Evolutionary conservation across 768 basidiomycete species (phyloP).

Genomic region (Suillus cothurnatus): DNA sequence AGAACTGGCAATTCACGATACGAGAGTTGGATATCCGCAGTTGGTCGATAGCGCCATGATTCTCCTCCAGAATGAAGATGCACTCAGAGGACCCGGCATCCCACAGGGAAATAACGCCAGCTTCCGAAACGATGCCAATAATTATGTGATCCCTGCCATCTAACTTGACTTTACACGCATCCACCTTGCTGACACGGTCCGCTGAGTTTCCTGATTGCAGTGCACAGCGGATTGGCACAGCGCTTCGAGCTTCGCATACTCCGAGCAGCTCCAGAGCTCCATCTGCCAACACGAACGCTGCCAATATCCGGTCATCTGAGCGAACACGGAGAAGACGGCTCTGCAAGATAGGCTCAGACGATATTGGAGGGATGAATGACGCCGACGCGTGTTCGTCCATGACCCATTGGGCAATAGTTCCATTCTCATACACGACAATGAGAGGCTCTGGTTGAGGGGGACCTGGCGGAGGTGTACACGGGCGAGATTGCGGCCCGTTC

Average conservation of each 20-base stretch:
- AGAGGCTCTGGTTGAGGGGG: slow-evolving; percentile 29
- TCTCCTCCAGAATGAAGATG: slow-evolving; percentile 61
- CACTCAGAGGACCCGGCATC: slow-evolving; percentile 67
- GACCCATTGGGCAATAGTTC: slow-evolving; percentile 56
- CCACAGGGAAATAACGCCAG: slow-evolving; percentile 76
- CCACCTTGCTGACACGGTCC: slow-evolving; percentile 55
- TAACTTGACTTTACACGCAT: slow-evolving; percentile 55
- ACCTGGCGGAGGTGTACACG: slow-evolving; percentile 14
- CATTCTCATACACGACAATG: slow-evolving; percentile 60
- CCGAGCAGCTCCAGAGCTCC: slow-evolving; percentile 68
- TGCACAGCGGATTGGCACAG: slow-evolving; percentile 46
- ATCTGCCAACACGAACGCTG: slow-evolving; percentile 65
- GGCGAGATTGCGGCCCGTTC: slow-evolving; percentile 16
- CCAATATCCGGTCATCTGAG: slow-evolving; percentile 48
- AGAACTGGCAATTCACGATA: slow-evolving; percentile 64
- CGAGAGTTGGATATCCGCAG: slow-evolving; percentile 61
- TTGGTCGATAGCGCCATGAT: slow-evolving; percentile 56
- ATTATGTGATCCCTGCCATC: slow-evolving; percentile 54
- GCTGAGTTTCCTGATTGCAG: slow-evolving; percentile 60
- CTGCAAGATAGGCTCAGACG: slow-evolving; percentile 46
- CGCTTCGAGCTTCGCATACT: slow-evolving; percentile 44
- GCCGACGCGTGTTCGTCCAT: slow-evolving; percentile 21
- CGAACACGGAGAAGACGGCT: slow-evolving; percentile 51
- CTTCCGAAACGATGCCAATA: slow-evolving; percentile 62
- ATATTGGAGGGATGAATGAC: slow-evolving; percentile 47